Base-by-base conservation (phyloP, 768 basidiomycete species). In the Suillus discolor region DNA sequence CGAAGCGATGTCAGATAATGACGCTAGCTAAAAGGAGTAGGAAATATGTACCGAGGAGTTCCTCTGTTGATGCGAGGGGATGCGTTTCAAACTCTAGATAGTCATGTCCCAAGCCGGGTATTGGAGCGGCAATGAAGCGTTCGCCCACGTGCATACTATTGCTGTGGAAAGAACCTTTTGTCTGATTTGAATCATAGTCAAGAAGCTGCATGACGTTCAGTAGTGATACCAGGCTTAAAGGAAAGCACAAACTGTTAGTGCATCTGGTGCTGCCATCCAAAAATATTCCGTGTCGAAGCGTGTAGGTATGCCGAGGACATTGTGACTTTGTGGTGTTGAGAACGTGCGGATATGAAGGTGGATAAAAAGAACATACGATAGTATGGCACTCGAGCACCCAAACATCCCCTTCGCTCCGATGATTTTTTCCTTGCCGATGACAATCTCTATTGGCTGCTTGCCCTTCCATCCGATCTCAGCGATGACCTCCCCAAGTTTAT, bases 221-320 rank as follows among this genome's bases (percentile, higher is more conserved):
- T 41, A 12, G 15, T 63, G 51, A 61, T 28, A 57, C 47, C 65
- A n/a, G 42, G n/a, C 25, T 28, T 62, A 6, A 57, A 28, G 25
- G 61, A 45, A 57, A 47, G 60, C n/a, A 72, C 82, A 51, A 72
- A 88, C 86, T 25, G 79, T 82, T 12, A 89, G 76, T 31, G 83
- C 83, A 62, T 85, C 78, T 0, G 82, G 75, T n/a, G 84, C 85
- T 15, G 85, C 87, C 53, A 81, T 81, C 87, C 87, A 89, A 44
- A 87, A 77, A 66, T 81, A 85, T 68, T 87, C 84, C 2, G 86
- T 81, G 66, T 88, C 85, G 66, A 88, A 88, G n/a, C 87, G 83
- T 9, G 86, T 86, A 23, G 86, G 86, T 57, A 89, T 80, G 25
- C 81, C 81, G n/a, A 89, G 82, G 36, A 84, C 76, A 69, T 88